Conservation (phyloP, 2,329 filamentous ascomycete species). For the Verticillium longisporum region DNA sequence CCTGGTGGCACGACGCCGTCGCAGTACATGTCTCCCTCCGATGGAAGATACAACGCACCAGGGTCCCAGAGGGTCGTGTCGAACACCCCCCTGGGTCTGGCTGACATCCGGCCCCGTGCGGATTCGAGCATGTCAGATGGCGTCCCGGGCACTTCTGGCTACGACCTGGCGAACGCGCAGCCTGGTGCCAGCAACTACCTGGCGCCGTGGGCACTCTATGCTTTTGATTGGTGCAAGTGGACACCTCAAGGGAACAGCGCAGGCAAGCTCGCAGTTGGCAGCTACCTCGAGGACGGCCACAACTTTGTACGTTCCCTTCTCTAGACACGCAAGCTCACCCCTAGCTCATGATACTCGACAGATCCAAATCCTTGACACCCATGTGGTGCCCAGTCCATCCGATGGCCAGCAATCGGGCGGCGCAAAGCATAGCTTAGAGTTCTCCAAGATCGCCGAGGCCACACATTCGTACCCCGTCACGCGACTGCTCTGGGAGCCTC, state of each 20-base stretch:
- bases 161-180: slow-evolving; percentile 59
- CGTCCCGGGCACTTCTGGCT: slow-evolving; percentile 52
- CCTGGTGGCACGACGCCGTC: slow-evolving; percentile 35
- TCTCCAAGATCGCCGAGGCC: slow-evolving; percentile 88
- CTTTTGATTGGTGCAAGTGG: slow-evolving; percentile 99
- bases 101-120: slow-evolving; percentile 82
- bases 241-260: slow-evolving; percentile 71
- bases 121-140: slow-evolving; percentile 76
- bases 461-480: slow-evolving; percentile 98
- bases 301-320: slow-evolving; percentile 67
- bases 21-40: slow-evolving; percentile 11
- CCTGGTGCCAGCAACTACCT: slow-evolving; percentile 84
- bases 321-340: not conserved
- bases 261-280: slow-evolving; percentile 90
- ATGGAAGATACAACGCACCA: slow-evolving; percentile 45
- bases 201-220: slow-evolving; percentile 91
- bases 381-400: slow-evolving; percentile 63
- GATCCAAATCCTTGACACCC: slow-evolving; percentile 96
- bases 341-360: slow-evolving; percentile 26
- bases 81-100: slow-evolving; percentile 83
- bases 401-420: slow-evolving; percentile 63
- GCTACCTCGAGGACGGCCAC: slow-evolving; percentile 95
- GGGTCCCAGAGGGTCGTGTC: slow-evolving; percentile 58
- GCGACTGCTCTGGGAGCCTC: slow-evolving; percentile 90
- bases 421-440: slow-evolving; percentile 75